These are phyloP conservation scores for Stachybotrys echinatus DNA, from an alignment of 2,329 filamentous ascomycete genomes.

Conservation along the genomic window DNA sequence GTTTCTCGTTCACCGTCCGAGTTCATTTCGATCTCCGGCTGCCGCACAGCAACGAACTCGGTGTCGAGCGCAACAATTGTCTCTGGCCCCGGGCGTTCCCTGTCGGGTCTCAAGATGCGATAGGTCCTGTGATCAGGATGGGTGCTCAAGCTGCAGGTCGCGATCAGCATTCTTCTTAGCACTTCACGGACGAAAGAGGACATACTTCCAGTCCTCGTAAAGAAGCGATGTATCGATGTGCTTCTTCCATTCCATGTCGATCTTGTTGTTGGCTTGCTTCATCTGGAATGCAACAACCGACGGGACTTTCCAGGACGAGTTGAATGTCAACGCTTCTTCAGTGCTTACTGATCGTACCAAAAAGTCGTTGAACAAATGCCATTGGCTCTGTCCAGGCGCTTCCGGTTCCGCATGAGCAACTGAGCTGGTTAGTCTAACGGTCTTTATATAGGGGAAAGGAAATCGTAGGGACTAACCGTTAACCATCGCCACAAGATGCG, in stretches of 20 bases:
- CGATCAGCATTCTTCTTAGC: conserved; percentile 6
- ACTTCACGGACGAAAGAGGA: background rate
- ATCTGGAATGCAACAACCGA: conserved; percentile 83
- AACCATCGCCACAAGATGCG: conserved; percentile 86
- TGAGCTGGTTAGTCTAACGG: conserved; percentile 27
- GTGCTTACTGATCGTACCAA: conserved; percentile 74
- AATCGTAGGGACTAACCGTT: conserved; percentile 51
- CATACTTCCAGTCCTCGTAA: conserved; percentile 62
- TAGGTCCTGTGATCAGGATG: conserved; percentile 48
- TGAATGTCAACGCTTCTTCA: conserved; percentile 85
- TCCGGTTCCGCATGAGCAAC: conserved; percentile 62
- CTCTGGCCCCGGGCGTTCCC: conserved; percentile 63
- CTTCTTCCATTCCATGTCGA: conserved; percentile 84
- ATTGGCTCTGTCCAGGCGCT: conserved; percentile 60
- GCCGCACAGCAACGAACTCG: conserved; percentile 89
- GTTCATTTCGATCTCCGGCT: conserved; percentile 94
- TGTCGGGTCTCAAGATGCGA: conserved; percentile 46
- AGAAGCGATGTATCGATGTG: conserved; percentile 78
- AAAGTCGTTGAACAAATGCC: conserved; percentile 98
- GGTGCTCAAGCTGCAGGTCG: conserved; percentile 29
- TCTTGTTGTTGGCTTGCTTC: conserved; percentile 72
- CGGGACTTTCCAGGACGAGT: conserved; percentile 86
- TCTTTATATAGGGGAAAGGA: background rate
- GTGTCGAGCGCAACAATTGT: conserved; percentile 88
- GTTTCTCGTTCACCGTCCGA: conserved; percentile 87